These are phyloP conservation scores for Annulohypoxylon nitens DNA, from an alignment of 495 filamentous ascomycete species.

Conservation along the genomic window DNA sequence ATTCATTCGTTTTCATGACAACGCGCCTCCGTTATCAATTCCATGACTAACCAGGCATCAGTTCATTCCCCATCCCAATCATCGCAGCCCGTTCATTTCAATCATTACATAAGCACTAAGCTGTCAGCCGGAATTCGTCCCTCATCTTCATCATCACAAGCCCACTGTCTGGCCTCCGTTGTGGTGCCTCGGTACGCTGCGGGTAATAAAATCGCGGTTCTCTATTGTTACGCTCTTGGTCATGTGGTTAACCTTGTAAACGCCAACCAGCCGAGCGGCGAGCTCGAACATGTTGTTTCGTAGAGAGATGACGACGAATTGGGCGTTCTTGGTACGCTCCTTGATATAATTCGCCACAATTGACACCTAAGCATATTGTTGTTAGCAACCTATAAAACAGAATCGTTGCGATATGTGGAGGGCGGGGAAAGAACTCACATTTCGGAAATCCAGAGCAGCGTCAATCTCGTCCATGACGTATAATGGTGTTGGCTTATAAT, in stretches of 20 bases:
- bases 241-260: slow-evolving; percentile 99
- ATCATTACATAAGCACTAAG: slow-evolving; percentile 15
- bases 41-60: neutral
- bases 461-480: slow-evolving; percentile 99
- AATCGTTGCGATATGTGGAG: neutral
- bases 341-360: slow-evolving; percentile 99
- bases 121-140: neutral
- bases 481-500: slow-evolving; percentile 96
- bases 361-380: slow-evolving; percentile 74
- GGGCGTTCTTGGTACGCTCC: slow-evolving; percentile 97
- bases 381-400: neutral
- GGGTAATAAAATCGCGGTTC: slow-evolving; percentile 81
- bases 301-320: slow-evolving; percentile 98
- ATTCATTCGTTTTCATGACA: slow-evolving; percentile 37
- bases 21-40: slow-evolving; percentile 19
- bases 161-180: slow-evolving; percentile 32
- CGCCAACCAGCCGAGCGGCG: slow-evolving; percentile 89
- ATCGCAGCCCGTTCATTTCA: slow-evolving; percentile 13
- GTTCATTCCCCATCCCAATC: slow-evolving; percentile 3
- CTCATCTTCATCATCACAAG: slow-evolving; percentile 19
- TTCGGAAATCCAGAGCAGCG: slow-evolving; percentile 96
- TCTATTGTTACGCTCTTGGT: slow-evolving; percentile 97
- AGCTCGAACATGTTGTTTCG: slow-evolving; percentile 99
- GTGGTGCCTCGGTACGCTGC: slow-evolving; percentile 38
- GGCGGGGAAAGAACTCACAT: slow-evolving; percentile 71